These are phyloP conservation scores for Solanum microdontum DNA, from an alignment of 257 asterid species.

Conservation along the genomic window DNA sequence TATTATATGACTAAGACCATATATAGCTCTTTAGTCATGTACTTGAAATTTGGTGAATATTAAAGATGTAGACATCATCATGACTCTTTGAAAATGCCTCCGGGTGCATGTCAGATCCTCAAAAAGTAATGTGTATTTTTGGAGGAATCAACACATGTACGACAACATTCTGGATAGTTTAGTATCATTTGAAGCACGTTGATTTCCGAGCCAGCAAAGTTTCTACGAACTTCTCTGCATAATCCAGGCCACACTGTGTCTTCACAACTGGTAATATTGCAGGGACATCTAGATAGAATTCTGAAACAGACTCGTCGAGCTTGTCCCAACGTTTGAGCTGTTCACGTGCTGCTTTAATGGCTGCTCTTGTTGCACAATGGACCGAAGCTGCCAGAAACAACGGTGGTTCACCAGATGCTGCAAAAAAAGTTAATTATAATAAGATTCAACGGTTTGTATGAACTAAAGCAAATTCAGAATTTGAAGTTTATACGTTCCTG, in stretches of 20 bases:
- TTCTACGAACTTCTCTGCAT: conserved; percentile 36
- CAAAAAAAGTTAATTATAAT: background rate
- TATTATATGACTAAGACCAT: background rate
- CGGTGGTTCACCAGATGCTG: conserved; percentile 91
- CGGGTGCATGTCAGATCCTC: background rate
- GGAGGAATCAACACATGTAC: background rate
- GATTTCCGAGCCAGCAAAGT: conserved; percentile 8
- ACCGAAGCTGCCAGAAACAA: conserved; percentile 64
- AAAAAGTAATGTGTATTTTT: background rate
- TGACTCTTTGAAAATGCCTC: background rate
- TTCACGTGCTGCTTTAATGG: conserved; percentile 52
- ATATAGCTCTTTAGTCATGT: background rate
- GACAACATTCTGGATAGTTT: background rate
- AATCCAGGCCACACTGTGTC: conserved; percentile 49
- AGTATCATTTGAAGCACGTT: background rate
- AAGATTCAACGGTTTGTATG: background rate
- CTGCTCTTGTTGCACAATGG: conserved; percentile 73
- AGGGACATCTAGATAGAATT: conserved; percentile 49
- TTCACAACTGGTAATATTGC: conserved; percentile 68
- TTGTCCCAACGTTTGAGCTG: conserved; percentile 50
- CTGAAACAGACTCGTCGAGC: conserved; percentile 23
- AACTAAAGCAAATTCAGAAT: background rate
- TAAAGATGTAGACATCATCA: background rate
- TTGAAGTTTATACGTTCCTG: background rate
- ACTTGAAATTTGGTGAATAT: background rate